Base-by-base conservation (phyloP, 1,284 basidiomycete species). In the Cryptococcus amylolentus region DNA sequence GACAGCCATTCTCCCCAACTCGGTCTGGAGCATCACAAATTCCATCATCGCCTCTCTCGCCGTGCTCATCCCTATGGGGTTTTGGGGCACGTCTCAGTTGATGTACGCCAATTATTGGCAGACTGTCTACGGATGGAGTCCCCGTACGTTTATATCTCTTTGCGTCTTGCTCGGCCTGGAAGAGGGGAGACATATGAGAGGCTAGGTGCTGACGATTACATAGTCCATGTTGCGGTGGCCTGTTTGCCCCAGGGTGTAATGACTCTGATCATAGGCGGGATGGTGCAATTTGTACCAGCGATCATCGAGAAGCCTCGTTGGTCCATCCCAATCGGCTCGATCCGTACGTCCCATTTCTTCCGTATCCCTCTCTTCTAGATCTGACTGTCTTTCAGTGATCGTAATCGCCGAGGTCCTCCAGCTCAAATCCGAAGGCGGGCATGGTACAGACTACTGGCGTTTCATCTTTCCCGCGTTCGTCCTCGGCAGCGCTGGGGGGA, bases 391-490 rank as follows among this genome's bases (percentile, higher is more conserved):
- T 10, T 10, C 44, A 68, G 66, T 67, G 14, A 65, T 69, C 47
- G 61, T 67, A 43, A 55, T 54, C 20, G 58, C 55, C 28, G 59
- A 66, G 39, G 50, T 69, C 20, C 61, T 71, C n/a, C 60, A 63
- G 41, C 56, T 69, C 35, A 67, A 55, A 54, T 69, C 67, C 1
- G 62, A 70, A 51, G 73, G 71, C 16, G 39, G 41, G 9, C 31
- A 35, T 6, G 71, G 70, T 1, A 62, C 49, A 26, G 61, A 71
- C 48, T 76, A 76, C 61, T 76, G 73, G 73, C 54, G 55, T 40
- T 71, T 54, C 58, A 53, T 57, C 42, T 73, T 76, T 61, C 70
- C 70, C 5, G 67, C 58, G 6, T 69, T 63, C 56, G 23, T 64
- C 28, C 18, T 67, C 40, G 65, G 64, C 35, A 56, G 41, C n/a